Conservation (phyloP, 2,329 filamentous ascomycete genomes). For the Diplocarpon mali region DNA sequence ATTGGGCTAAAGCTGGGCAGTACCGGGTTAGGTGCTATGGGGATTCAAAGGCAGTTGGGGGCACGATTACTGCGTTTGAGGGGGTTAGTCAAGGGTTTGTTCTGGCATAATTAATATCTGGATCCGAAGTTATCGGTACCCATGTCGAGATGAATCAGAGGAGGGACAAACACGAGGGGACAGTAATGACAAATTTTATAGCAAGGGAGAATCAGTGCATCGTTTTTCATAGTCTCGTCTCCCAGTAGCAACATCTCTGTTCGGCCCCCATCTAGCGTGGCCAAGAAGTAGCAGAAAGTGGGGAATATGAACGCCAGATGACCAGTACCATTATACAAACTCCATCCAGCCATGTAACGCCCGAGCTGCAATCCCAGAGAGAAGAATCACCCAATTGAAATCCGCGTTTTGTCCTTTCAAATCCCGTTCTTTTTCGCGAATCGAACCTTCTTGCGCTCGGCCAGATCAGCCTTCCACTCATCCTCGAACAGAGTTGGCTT, state of each 20-base stretch:
- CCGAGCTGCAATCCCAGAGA: neutral
- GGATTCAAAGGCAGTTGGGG: conserved; percentile 59
- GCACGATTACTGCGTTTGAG: conserved; percentile 55
- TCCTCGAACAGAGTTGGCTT: conserved; percentile 61
- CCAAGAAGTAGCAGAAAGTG: neutral
- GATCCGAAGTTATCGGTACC: too few species aligned
- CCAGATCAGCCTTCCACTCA: conserved; percentile 36
- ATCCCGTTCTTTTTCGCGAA: neutral
- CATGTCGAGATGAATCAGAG: too few species aligned
- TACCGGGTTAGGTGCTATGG: conserved; percentile 81
- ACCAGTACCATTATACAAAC: neutral
- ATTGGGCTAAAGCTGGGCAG: conserved; percentile 46
- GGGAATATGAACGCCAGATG: conserved; percentile 1
- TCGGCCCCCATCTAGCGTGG: neutral
- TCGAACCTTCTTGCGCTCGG: conserved; percentile 21
- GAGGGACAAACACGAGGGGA: too few species aligned
- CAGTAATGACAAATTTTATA: too few species aligned
- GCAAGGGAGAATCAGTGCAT: neutral
- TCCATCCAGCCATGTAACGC: conserved; percentile 10
- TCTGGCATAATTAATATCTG: conserved; percentile 9
- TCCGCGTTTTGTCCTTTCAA: neutral
- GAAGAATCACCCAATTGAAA: neutral
- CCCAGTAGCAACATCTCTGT: neutral
- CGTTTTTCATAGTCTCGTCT: neutral
- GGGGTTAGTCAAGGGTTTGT: conserved; percentile 49